phyloP scores from a whole-genome alignment of 2,329 filamentous ascomycete species.

The Alternaria brassicae region DNA sequence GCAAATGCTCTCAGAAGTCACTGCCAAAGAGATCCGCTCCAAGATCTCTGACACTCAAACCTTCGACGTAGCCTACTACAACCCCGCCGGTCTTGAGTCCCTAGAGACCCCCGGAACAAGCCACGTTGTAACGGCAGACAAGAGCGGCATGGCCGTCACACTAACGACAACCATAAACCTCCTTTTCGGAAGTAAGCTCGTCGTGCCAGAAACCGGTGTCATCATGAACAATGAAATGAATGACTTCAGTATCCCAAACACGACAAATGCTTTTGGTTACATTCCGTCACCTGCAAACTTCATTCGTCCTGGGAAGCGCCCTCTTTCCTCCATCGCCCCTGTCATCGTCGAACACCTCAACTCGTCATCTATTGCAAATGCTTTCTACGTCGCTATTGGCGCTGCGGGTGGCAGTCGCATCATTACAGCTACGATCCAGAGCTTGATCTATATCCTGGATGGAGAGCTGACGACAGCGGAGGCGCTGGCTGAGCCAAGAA shows the following conservation, averaged over 20 bases:
- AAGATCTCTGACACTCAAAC: constrained; percentile 77
- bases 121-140: constrained; percentile 75
- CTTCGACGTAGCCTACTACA: constrained; percentile 75
- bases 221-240: constrained; percentile 68
- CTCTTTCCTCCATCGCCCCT: constrained; percentile 82
- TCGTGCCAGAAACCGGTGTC: constrained; percentile 82
- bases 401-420: constrained; percentile 84
- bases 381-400: constrained; percentile 72
- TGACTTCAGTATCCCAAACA: constrained; percentile 78
- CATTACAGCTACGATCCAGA: constrained; percentile 79
- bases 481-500: constrained; percentile 70
- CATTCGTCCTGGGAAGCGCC: constrained; percentile 79
- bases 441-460: constrained; percentile 75
- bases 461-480: constrained; percentile 65
- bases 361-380: constrained; percentile 51
- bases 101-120: constrained; percentile 76
- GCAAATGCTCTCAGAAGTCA: constrained; percentile 68
- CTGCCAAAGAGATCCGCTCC: constrained; percentile 65
- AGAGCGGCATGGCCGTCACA: constrained; percentile 75
- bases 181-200: constrained; percentile 78
- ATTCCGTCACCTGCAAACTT: constrained; percentile 81
- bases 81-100: constrained; percentile 70
- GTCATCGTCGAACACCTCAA: constrained; percentile 73
- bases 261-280: constrained; percentile 83
- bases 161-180: constrained; percentile 89